These are phyloP conservation scores for Cryphonectria carpinicola DNA, from an alignment of 2,329 filamentous ascomycete genomes.

Conservation along the genomic window DNA sequence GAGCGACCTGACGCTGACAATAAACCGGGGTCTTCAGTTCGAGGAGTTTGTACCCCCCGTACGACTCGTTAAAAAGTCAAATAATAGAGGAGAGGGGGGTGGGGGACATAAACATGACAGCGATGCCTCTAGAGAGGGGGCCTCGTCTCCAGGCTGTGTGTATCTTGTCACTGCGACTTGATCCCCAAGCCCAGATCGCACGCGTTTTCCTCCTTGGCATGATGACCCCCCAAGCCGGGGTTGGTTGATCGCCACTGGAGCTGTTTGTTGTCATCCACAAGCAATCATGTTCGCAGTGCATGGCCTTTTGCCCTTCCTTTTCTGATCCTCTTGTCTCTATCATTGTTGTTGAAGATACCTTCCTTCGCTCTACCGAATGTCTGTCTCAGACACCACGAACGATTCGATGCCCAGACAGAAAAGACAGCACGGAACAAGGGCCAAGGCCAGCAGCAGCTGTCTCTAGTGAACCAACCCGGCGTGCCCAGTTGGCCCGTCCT, in stretches of 20 bases:
- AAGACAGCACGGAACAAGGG: not conserved
- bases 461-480: not conserved
- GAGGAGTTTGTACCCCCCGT: not conserved
- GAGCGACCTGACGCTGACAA: slow-evolving; percentile 3
- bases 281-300: not conserved
- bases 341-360: not conserved
- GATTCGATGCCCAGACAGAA: slow-evolving; percentile 16
- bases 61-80: not conserved
- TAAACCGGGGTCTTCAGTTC: not conserved
- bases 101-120: not conserved
- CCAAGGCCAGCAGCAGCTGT: not conserved
- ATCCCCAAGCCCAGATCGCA: slow-evolving; percentile 14
- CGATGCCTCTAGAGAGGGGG: not conserved
- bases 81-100: not conserved
- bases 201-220: not conserved
- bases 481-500: not conserved
- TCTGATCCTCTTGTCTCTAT: not conserved
- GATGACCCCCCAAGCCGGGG: slow-evolving; percentile 4
- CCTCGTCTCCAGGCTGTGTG: slow-evolving; percentile 8
- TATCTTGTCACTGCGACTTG: not conserved
- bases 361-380: not conserved
- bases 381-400: slow-evolving; percentile 26
- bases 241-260: not conserved
- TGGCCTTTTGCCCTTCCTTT: not conserved
- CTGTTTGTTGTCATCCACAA: slow-evolving; percentile 14